Percentiles rank a stretch among this genome's conserved stretches.
phyloP scores from a whole-genome alignment of 2,329 filamentous ascomycete genomes.

The Pestalotiopsis sp. region DNA sequence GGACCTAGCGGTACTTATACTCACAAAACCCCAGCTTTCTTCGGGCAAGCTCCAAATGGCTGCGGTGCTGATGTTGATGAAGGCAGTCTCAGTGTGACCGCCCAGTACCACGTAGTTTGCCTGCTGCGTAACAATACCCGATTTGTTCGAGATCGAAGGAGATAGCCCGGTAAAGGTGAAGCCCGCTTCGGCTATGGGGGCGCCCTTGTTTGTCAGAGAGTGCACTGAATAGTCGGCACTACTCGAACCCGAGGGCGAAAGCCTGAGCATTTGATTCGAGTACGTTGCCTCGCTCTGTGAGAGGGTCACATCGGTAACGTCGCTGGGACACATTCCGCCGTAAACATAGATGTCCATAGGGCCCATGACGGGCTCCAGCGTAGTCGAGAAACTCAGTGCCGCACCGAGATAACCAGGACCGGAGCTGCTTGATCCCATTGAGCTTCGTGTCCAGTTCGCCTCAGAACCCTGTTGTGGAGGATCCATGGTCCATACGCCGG shows the following conservation, averaged over 20 bases:
- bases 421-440: conserved; percentile 24
- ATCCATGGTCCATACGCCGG: conserved; percentile 70
- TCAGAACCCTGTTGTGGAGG: conserved; percentile 41
- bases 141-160: conserved; percentile 69
- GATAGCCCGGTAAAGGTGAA: conserved; percentile 78
- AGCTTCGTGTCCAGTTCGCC: conserved; percentile 42
- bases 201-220: conserved; percentile 53
- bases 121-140: conserved; percentile 68
- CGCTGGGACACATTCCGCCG: conserved; percentile 85
- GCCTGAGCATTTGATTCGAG: conserved; percentile 74
- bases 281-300: conserved; percentile 76
- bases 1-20: conserved; percentile 49
- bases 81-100: conserved; percentile 80
- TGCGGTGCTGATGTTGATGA: conserved; percentile 92
- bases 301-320: conserved; percentile 39
- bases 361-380: conserved; percentile 53
- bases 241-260: conserved; percentile 49
- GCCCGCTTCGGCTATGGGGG: conserved; percentile 78
- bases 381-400: conserved; percentile 68
- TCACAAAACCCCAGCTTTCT: conserved; percentile 81
- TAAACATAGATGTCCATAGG: conserved; percentile 71
- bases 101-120: conserved; percentile 81
- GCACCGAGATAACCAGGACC: conserved; percentile 54
- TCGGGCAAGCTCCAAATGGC: conserved; percentile 87
- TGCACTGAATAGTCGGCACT: conserved; percentile 36